Evolutionary conservation across 176 grass and related monocot genomes (phyloP).

Genomic region (Eragrostis nindensis): DNA sequence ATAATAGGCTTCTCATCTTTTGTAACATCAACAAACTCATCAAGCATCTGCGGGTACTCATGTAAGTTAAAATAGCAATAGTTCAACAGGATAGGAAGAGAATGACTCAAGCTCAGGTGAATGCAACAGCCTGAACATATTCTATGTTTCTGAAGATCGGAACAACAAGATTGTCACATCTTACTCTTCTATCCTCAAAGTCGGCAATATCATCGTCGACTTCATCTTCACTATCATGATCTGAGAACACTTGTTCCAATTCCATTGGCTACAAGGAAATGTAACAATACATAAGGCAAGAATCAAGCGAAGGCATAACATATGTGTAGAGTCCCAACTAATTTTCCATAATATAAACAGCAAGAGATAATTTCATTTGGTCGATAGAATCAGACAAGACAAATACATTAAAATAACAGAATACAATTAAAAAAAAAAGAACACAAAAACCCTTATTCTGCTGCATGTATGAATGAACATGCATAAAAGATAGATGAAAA

Average conservation of each 20-base stretch:
- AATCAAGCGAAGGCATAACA: constrained; percentile 31
- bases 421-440: constrained; percentile 5
- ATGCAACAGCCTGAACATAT: constrained; percentile 17
- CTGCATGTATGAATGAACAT: constrained; percentile 23
- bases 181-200: constrained; percentile 94
- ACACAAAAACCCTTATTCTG: background rate
- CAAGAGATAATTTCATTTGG: background rate
- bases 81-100: constrained; percentile 23
- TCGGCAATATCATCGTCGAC: constrained; percentile 96
- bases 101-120: constrained; percentile 3
- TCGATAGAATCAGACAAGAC: background rate
- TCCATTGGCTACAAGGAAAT: constrained; percentile 84
- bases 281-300: constrained; percentile 34
- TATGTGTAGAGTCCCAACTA: constrained; percentile 7
- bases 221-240: constrained; percentile 97
- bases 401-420: constrained; percentile 13
- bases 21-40: constrained; percentile 98
- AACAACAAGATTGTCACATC: constrained; percentile 38
- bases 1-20: constrained; percentile 98
- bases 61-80: constrained; percentile 26
- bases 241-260: constrained; percentile 87
- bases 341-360: constrained; percentile 15
- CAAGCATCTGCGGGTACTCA: constrained; percentile 79
- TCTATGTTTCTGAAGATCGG: constrained; percentile 3
- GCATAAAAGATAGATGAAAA: constrained; percentile 12